phyloP scores from a whole-genome alignment of 2,329 filamentous ascomycete genomes.

The Blastomyces parvus region DNA sequence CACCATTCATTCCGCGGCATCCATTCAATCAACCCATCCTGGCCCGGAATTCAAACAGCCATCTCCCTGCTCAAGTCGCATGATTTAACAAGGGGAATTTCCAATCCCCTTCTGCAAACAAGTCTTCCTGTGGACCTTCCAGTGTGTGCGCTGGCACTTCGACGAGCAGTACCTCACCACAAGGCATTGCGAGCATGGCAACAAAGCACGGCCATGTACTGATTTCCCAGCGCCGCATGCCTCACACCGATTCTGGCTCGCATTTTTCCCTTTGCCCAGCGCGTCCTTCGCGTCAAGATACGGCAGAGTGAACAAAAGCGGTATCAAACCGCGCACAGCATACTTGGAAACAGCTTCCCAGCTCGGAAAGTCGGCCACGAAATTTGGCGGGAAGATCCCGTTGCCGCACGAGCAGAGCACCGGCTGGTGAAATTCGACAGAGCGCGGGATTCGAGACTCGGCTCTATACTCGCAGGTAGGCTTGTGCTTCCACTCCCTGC shows the following conservation, averaged over 20 bases:
- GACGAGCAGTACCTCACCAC: constrained; percentile 43
- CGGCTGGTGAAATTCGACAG: constrained; percentile 17
- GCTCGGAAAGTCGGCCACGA: constrained; percentile 10
- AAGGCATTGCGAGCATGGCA: constrained; percentile 40
- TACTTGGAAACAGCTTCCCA: constrained; percentile 22
- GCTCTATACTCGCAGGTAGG: constrained; percentile 25
- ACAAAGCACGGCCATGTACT: constrained; percentile 26
- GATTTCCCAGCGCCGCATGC: constrained; percentile 15
- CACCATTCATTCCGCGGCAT: not conserved
- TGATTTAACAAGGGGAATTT: not conserved
- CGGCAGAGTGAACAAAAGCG: constrained; percentile 25
- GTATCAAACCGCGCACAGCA: constrained; percentile 25
- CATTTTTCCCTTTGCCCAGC: not conserved
- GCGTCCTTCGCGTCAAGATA: constrained; percentile 19
- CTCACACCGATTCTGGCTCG: constrained; percentile 8
- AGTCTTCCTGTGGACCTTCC: constrained; percentile 41
- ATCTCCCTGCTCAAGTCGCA: not conserved
- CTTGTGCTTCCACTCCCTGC: constrained; percentile 31
- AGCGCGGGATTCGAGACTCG: constrained; percentile 20
- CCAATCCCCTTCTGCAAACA: constrained; percentile 14
- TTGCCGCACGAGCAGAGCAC: constrained; percentile 28
- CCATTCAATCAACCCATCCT: not conserved
- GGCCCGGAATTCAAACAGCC: not conserved
- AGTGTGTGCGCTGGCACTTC: constrained; percentile 47
- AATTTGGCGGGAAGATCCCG: constrained; percentile 21